phyloP scores from a whole-genome alignment of 495 filamentous ascomycete species.

The Bacidia rubella region DNA sequence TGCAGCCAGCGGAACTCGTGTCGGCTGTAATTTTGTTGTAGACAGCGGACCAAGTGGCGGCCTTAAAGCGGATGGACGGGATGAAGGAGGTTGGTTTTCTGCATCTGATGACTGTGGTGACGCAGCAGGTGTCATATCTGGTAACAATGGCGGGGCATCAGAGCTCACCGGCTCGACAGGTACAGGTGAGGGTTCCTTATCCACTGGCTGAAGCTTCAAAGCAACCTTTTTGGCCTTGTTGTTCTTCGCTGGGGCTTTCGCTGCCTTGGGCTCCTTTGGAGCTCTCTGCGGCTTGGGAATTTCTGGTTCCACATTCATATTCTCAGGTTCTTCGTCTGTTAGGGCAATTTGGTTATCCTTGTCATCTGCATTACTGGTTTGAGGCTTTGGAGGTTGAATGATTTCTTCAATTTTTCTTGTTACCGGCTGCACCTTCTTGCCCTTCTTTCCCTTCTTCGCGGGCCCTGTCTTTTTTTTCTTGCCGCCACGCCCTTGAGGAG shows the following conservation, averaged over 20 bases:
- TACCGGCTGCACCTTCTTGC: constrained; percentile 28
- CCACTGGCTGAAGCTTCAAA: constrained; percentile 5
- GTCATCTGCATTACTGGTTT: background rate
- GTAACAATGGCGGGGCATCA: background rate
- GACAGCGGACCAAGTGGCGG: constrained; percentile 21
- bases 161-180: background rate
- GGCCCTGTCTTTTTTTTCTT: constrained; percentile 28
- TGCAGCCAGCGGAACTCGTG: constrained; percentile 34
- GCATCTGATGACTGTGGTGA: constrained; percentile 70
- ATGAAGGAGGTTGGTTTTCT: constrained; percentile 62
- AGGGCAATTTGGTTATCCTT: constrained; percentile 38
- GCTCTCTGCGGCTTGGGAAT: background rate
- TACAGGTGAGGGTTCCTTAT: background rate
- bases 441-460: constrained; percentile 32
- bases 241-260: constrained; percentile 16
- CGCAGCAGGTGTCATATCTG: constrained; percentile 6
- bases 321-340: constrained; percentile 67
- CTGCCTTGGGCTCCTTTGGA: background rate
- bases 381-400: constrained; percentile 14
- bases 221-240: constrained; percentile 19
- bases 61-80: constrained; percentile 34
- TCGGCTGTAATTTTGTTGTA: constrained; percentile 28
- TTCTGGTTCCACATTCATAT: constrained; percentile 19
- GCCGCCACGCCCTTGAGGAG: constrained; percentile 21
- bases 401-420: constrained; percentile 22